phyloP scores from a whole-genome alignment of 2,329 filamentous ascomycete genomes.

The Fusarium pininemorale region DNA sequence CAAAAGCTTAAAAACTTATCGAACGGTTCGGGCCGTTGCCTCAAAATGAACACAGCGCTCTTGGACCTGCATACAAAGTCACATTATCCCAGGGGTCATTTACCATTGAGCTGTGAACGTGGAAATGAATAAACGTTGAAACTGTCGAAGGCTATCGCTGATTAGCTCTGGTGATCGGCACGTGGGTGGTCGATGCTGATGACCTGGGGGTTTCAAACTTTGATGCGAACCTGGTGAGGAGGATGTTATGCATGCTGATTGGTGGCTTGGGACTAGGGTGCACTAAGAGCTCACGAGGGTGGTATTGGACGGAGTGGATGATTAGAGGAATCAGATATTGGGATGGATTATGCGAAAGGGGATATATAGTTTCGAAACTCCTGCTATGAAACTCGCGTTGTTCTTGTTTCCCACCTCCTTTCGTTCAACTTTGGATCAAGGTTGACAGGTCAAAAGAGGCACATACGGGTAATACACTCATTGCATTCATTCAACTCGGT shows the following conservation, averaged over 20 bases:
- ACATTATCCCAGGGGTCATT: neutral
- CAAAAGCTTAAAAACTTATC: neutral
- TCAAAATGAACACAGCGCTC: slow-evolving; percentile 11
- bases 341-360: slow-evolving; percentile 25
- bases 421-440: neutral
- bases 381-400: neutral
- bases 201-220: slow-evolving; percentile 29
- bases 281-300: slow-evolving; percentile 12
- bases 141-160: slow-evolving; percentile 5
- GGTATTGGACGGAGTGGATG: slow-evolving; percentile 29
- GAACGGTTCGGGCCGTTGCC: slow-evolving; percentile 30
- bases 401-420: neutral
- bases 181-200: slow-evolving; percentile 35
- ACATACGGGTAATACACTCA: neutral
- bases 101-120: slow-evolving; percentile 32
- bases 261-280: neutral
- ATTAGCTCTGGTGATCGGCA: slow-evolving; percentile 25
- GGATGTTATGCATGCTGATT: neutral
- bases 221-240: slow-evolving; percentile 24
- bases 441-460: neutral
- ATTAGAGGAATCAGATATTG: slow-evolving; percentile 32
- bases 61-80: slow-evolving; percentile 5
- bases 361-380: slow-evolving; percentile 23
- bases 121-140: neutral
- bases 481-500: slow-evolving; percentile 16